Conservation (phyloP, 2,329 filamentous ascomycete genomes). For the Coniochaeta sp. region DNA sequence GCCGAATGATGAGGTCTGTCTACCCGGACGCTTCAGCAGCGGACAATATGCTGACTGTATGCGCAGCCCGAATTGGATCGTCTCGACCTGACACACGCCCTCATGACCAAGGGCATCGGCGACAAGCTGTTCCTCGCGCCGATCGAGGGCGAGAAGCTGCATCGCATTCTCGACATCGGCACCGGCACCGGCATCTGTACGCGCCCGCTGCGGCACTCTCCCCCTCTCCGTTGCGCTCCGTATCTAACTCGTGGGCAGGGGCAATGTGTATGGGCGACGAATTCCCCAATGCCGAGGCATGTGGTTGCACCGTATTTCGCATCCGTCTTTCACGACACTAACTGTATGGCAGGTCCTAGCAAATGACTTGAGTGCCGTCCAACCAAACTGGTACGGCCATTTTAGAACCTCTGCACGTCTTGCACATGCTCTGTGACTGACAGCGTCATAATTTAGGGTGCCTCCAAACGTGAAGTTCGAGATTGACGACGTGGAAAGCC, state of each 20-base stretch:
- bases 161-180: conserved; percentile 33
- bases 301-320: not conserved
- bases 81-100: conserved; percentile 9
- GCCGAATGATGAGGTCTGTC: conserved; percentile 20
- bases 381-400: conserved; percentile 13
- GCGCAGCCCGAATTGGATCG: conserved; percentile 24
- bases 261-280: conserved; percentile 28
- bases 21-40: not conserved
- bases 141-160: conserved; percentile 19
- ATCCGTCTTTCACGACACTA: conserved; percentile 29
- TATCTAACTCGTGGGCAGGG: conserved; percentile 9
- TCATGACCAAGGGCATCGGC: conserved; percentile 8
- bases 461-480: conserved; percentile 27
- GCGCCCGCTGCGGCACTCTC: not conserved
- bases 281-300: conserved; percentile 16
- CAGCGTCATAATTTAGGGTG: too few relatives aligned
- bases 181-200: conserved; percentile 34
- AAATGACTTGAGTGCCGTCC: conserved; percentile 23
- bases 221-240: not conserved
- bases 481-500: conserved; percentile 26
- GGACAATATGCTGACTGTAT: conserved; percentile 9
- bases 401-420: too few relatives aligned
- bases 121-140: conserved; percentile 21
- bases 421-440: too few relatives aligned
- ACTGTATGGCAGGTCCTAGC: conserved; percentile 21